Conservation (phyloP, 2,329 filamentous ascomycete species). For the Colletotrichum spaethianum region DNA sequence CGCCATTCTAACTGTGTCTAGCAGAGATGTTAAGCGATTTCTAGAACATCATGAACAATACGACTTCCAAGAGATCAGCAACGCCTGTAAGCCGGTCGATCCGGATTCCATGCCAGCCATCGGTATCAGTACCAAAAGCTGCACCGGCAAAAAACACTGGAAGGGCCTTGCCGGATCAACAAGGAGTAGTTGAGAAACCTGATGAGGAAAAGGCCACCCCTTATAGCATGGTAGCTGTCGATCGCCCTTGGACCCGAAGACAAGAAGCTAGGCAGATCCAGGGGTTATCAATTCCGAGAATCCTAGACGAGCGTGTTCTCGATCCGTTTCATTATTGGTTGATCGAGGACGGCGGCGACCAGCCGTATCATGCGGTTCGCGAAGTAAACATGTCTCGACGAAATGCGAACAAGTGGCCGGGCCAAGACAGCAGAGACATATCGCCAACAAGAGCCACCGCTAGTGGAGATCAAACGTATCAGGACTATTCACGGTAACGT, state of each 20-base stretch:
- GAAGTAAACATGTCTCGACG: not conserved
- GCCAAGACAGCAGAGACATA: not conserved
- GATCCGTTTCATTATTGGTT: not conserved
- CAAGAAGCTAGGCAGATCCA: not conserved
- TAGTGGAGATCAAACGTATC: not conserved
- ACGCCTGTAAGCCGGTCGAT: not conserved
- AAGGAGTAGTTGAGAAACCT: not conserved
- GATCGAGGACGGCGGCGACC: not conserved
- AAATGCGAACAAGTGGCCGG: no score
- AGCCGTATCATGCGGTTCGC: constrained; percentile 1
- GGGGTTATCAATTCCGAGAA: not conserved
- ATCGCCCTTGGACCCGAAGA: not conserved
- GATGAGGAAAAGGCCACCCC: no score
- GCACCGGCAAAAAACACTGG: not conserved
- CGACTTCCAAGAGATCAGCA: not conserved
- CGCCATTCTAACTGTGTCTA: no score
- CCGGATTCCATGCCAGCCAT: not conserved
- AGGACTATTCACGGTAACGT: not conserved
- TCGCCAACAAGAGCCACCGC: not conserved
- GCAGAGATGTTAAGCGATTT: not conserved
- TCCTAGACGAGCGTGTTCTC: not conserved
- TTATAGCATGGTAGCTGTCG: not conserved
- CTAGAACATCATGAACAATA: not conserved
- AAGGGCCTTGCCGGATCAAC: not conserved
- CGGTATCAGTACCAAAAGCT: not conserved